Evolutionary conservation across 768 basidiomycete species (phyloP), one percentile per base, ranked within the genome.

Genomic region (Russula lepida): DNA sequence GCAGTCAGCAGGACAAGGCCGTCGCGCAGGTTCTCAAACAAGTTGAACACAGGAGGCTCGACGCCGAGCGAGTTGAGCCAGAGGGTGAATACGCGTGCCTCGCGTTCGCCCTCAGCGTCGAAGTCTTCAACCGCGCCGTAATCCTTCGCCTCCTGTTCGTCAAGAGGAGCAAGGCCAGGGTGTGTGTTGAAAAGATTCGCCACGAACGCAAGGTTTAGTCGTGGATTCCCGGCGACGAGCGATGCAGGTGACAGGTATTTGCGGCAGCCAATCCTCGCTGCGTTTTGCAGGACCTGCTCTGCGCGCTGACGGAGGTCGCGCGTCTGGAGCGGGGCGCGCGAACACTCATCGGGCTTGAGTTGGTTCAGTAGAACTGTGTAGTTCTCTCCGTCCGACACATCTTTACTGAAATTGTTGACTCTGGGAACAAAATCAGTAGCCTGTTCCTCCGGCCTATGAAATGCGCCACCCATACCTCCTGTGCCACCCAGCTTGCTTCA

Each of bases 181-280:
- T 89, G 86, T 2, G 92, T 98, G 78, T 99, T 99, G 83, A 99
- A 99, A 56, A 99, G 81, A 74, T 98, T 95, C 43, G 97, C 97
- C 61, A 98, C 95, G 71, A 98, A 99, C 15, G 93, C 93, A 58
- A 99, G 88, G 74, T 99, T 99, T 48, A 99, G 83, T 67, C 95
- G 92, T 11, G 94, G 95, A 72, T 99, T 99, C 21, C 97, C 97
- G 3, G 92, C 77, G 30, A 98, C 82, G 60, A 99, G 84, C 8
- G 97, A 90, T 2, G 90, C 86, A 0, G 91, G 85, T 0, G 95
- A 95, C 23, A 99, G 81, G 77, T 95, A 99, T 71, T 97, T 95
- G 68, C 95, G 81, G 76, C 97, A 99, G 35, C 89, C 91, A 66
- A 99, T 98, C 57, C 77, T 79, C 58, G 87, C 95, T 13, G 97